phyloP scores from a whole-genome alignment of 257 asterid genomes.

The Solanum okadae region DNA sequence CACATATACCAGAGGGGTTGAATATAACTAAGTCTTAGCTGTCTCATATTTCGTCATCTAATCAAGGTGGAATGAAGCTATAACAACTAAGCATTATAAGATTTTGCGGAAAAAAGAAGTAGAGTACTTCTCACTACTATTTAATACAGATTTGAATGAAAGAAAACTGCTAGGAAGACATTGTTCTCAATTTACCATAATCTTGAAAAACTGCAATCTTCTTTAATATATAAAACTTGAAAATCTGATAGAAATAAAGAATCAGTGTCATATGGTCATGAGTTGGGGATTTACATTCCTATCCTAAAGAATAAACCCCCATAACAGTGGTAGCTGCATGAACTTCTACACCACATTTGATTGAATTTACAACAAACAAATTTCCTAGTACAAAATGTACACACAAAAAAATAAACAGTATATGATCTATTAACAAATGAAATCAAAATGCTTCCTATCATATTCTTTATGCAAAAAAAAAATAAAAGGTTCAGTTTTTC shows the following conservation, averaged over 20 bases:
- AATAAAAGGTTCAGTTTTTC: background rate
- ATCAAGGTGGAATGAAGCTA: background rate
- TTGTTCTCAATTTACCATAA: background rate
- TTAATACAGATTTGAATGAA: background rate
- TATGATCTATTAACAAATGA: background rate
- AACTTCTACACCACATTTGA: background rate
- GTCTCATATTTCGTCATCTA: background rate
- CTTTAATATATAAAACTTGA: background rate
- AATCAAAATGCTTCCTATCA: background rate
- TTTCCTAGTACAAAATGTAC: background rate
- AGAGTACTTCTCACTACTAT: background rate
- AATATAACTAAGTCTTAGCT: background rate
- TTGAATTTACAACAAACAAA: background rate
- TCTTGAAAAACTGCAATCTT: background rate
- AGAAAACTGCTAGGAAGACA: background rate
- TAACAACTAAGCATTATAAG: background rate
- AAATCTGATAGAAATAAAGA: background rate
- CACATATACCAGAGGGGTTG: background rate
- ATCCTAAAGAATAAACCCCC: background rate
- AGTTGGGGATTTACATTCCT: constrained; percentile 1
- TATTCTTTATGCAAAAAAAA: background rate
- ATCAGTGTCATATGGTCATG: background rate
- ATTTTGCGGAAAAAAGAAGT: background rate
- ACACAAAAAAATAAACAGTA: background rate
- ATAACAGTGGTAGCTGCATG: background rate